phyloP scores from a whole-genome alignment of 2,329 filamentous ascomycete genomes.

The Aspergillus japonicus region DNA sequence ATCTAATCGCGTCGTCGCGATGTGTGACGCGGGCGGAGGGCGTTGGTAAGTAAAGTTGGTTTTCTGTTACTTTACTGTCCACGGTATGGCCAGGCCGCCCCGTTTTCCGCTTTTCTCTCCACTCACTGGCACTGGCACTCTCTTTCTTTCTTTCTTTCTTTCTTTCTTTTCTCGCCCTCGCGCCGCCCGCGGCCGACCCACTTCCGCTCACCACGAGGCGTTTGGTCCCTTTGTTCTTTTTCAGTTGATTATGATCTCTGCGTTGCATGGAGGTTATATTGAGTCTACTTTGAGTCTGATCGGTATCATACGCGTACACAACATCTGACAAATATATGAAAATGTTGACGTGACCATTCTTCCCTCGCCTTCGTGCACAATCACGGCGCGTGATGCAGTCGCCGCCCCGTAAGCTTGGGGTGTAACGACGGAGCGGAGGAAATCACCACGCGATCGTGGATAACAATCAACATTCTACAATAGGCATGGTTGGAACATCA shows the following conservation, averaged over 20 bases:
- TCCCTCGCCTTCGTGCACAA: not conserved
- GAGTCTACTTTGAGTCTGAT: no score
- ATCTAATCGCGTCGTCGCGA: slow-evolving; percentile 32
- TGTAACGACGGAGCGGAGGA: not conserved
- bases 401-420: not conserved
- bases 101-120: not conserved
- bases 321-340: no score
- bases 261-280: no score
- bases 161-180: not conserved
- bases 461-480: not conserved
- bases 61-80: slow-evolving; percentile 1
- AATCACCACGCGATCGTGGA: not conserved
- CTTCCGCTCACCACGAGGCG: not conserved
- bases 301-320: no score
- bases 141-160: not conserved
- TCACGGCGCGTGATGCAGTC: not conserved
- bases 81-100: not conserved
- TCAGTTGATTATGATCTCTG: no score
- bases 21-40: slow-evolving; percentile 31
- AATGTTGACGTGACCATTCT: no score
- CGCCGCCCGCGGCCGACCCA: not conserved
- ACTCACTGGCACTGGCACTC: no score
- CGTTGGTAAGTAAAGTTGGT: slow-evolving; percentile 8
- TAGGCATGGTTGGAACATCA: not conserved
- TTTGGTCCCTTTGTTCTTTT: not conserved